phyloP scores from a whole-genome alignment of 805 yeast genomes.

The Kockiozyma suomiensis region DNA sequence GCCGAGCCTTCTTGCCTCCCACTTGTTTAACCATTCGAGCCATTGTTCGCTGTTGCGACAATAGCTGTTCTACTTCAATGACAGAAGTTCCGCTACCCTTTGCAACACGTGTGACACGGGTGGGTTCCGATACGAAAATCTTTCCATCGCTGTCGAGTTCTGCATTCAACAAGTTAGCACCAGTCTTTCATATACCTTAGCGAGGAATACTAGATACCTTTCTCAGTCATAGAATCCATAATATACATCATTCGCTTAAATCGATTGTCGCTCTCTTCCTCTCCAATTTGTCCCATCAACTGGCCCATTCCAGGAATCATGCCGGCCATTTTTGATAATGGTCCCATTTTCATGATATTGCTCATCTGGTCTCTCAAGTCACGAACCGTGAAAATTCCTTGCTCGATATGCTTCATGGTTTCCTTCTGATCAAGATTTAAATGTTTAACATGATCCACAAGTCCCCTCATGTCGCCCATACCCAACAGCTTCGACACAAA shows the following conservation, averaged over 20 bases:
- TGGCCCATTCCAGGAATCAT: conserved; percentile 93
- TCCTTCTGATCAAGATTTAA: conserved; percentile 81
- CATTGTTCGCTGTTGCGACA: conserved; percentile 92
- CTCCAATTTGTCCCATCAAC: conserved; percentile 75
- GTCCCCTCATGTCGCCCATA: conserved; percentile 91
- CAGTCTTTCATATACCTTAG: background rate
- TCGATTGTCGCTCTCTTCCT: conserved; percentile 80
- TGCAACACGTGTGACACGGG: conserved; percentile 86
- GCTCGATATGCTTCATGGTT: conserved; percentile 86
- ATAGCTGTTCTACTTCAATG: conserved; percentile 88
- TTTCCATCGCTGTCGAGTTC: conserved; percentile 91
- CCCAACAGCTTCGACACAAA: conserved; percentile 92
- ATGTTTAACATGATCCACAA: conserved; percentile 90
- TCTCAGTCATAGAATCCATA: conserved; percentile 93
- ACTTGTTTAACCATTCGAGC: conserved; percentile 83
- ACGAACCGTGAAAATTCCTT: conserved; percentile 88
- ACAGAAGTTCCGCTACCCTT: conserved; percentile 92
- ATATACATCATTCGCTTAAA: conserved; percentile 87
- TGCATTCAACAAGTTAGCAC: background rate
- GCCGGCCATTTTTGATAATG: conserved; percentile 86
- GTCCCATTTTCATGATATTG: conserved; percentile 95
- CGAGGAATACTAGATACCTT: conserved; percentile 36
- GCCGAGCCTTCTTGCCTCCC: conserved; percentile 42
- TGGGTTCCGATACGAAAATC: conserved; percentile 76
- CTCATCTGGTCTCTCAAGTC: conserved; percentile 95